These are phyloP conservation scores for Blastobotrys arbuscula DNA, from an alignment of 1,139 yeast genomes.

Conservation along the genomic window DNA sequence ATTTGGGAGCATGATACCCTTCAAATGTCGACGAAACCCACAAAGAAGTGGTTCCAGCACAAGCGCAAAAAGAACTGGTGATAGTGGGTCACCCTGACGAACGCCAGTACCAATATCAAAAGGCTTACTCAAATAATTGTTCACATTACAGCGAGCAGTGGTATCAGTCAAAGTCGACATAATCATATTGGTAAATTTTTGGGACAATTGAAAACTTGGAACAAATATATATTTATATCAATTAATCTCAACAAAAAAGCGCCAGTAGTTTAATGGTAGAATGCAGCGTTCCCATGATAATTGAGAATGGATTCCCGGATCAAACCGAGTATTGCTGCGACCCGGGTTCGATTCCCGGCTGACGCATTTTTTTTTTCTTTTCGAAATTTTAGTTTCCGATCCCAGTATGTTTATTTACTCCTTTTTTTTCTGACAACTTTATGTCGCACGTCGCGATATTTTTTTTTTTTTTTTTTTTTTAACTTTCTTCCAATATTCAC, in stretches of 20 bases:
- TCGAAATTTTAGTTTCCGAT: neutral
- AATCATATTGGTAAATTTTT: neutral
- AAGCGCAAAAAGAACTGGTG: neutral
- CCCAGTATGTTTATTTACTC: neutral
- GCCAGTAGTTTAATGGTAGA: slow-evolving; percentile 11
- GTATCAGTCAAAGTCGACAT: neutral
- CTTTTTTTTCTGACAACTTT: neutral
- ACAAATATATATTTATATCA: neutral
- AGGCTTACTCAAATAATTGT: neutral
- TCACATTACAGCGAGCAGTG: neutral
- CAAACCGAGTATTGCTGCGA: slow-evolving; percentile 12
- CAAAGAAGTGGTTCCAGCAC: neutral
- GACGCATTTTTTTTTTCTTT: slow-evolving; percentile 5
- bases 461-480: no score
- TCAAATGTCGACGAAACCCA: neutral
- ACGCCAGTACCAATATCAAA: neutral
- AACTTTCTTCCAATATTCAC: no score
- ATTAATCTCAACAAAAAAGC: neutral
- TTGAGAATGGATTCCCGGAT: slow-evolving; percentile 8
- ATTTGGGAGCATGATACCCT: no score
- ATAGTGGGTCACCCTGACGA: neutral
- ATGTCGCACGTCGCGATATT: neutral
- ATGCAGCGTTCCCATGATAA: slow-evolving; percentile 10
- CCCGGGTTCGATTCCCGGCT: slow-evolving; percentile 14
- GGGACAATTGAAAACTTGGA: neutral